These are phyloP conservation scores for Sporothrix curviconia DNA, from an alignment of 2,329 filamentous ascomycete species.

Conservation along the genomic window DNA sequence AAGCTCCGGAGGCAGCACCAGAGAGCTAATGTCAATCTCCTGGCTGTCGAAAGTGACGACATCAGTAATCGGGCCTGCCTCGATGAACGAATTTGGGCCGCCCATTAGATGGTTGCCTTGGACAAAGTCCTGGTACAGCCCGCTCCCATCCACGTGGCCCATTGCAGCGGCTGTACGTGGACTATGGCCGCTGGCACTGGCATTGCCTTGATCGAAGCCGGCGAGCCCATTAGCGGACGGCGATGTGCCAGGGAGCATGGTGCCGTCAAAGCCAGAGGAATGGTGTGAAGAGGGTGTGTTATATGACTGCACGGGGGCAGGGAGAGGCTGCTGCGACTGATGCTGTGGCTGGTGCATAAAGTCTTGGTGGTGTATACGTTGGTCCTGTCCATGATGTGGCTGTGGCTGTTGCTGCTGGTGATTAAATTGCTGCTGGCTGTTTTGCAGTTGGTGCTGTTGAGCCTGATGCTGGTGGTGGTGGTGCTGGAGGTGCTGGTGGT, in stretches of 20 bases:
- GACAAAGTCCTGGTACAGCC: slow-evolving; percentile 24
- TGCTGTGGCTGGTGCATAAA: neutral
- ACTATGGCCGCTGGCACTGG: neutral
- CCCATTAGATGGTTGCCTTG: slow-evolving; percentile 24
- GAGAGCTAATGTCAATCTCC: slow-evolving; percentile 65
- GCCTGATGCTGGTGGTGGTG: too few species aligned
- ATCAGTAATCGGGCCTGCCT: slow-evolving; percentile 30
- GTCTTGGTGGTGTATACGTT: slow-evolving; percentile 14
- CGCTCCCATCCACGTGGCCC: slow-evolving; percentile 7
- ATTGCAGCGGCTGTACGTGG: slow-evolving; percentile 3
- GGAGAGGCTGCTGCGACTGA: slow-evolving; percentile 20
- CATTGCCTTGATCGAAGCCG: neutral
- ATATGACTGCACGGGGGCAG: slow-evolving; percentile 21
- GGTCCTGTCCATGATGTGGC: slow-evolving; percentile 19
- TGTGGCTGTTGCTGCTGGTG: slow-evolving; percentile 11
- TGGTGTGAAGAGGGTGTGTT: slow-evolving; percentile 37
- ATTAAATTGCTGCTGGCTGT: neutral
- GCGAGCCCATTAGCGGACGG: slow-evolving; percentile 27
- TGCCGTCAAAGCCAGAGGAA: slow-evolving; percentile 37
- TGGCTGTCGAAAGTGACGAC: slow-evolving; percentile 68
- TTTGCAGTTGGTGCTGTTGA: slow-evolving; percentile 5
- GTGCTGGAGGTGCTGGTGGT: slow-evolving; percentile 2
- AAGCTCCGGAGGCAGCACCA: slow-evolving; percentile 57
- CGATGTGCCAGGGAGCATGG: slow-evolving; percentile 33
- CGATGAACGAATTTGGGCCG: slow-evolving; percentile 28